Evolutionary conservation across 306 rosid genomes (phyloP), one percentile per base, ranked within the genome.

Genomic region (Lathyrus oleraceus): DNA sequence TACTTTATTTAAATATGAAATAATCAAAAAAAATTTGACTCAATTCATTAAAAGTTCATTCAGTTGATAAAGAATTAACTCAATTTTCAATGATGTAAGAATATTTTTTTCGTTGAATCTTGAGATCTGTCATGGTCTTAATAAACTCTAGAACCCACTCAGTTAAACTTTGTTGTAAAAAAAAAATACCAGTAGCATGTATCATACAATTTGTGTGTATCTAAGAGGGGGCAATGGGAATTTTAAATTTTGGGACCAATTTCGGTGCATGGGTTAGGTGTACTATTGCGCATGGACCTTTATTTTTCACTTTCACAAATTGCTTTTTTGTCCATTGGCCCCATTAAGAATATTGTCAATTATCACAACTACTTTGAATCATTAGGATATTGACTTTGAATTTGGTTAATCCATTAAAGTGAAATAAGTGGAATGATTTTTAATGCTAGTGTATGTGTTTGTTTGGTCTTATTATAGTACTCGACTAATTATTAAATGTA

Each of bases 381-480:
- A 83, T 83, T 67, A 68, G 39, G 68, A 76, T 83, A 77, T 69
- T 79, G 86, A 81, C 86, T 64, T 73, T 10, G 60, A 40, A 45
- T 69, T 59, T 38, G 27, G 6, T 8, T 60, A 10, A 65, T 60
- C 74, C 38, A 58, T 52, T 62, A 53, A 49, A 73, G 82, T 44
- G 32, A 73, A 62, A 62, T 47, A 14, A 23, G 13, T 57, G n/a
- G 44, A 67, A 36, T 20, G 12, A 58, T 39, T 71, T 71, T 30
- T 53, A 73, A 65, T 65, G 69, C 69, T 71, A 21, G 23, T 57
- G 10, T 45, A 13, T 10, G 20, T 30, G 15, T 6, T 3, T 36
- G 71, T 36, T 8, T 19, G 70, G 71, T 77, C 73, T 63, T 69
- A 62, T 47, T 39, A 42, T 65, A 16, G 20, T 20, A 30, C 17